These are phyloP conservation scores for Aspergillus haitiensis DNA, from an alignment of 495 filamentous ascomycete genomes.

Conservation along the genomic window DNA sequence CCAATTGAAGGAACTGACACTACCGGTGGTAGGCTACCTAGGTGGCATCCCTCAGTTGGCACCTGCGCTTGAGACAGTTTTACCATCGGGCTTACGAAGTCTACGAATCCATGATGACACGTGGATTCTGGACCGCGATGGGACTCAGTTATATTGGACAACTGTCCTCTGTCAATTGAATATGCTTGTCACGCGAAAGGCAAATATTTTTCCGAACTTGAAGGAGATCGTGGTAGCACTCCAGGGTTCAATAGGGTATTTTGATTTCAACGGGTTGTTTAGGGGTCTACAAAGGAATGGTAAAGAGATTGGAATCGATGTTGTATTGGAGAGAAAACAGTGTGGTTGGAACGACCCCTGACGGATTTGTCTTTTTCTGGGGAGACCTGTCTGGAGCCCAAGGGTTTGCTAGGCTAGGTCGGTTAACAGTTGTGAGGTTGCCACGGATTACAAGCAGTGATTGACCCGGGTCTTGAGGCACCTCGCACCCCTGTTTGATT, in stretches of 20 bases:
- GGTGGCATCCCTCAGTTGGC: not conserved
- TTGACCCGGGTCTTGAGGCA: no score
- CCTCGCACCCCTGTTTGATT: no score
- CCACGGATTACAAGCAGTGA: no score
- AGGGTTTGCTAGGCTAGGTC: no score
- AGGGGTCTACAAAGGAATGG: not conserved
- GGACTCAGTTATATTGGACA: not conserved
- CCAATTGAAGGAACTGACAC: not conserved
- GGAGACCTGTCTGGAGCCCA: no score
- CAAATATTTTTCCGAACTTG: not conserved
- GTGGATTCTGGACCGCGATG: not conserved
- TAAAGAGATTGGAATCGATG: not conserved
- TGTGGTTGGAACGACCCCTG: not conserved
- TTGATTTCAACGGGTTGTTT: not conserved
- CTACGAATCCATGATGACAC: not conserved
- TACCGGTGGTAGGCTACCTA: not conserved
- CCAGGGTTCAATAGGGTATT: not conserved
- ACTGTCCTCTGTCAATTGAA: not conserved
- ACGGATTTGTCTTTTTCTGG: no score
- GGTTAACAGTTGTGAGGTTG: no score
- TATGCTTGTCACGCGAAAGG: not conserved
- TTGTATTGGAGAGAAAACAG: not conserved
- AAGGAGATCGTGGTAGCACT: not conserved
- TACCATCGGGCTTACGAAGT: not conserved
- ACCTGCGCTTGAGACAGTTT: not conserved